A percentile compares a stretch with the other conserved stretches of the same genome.
Conservation (phyloP, 306 rosid species). For the Ammopiptanthus mongolicus region DNA sequence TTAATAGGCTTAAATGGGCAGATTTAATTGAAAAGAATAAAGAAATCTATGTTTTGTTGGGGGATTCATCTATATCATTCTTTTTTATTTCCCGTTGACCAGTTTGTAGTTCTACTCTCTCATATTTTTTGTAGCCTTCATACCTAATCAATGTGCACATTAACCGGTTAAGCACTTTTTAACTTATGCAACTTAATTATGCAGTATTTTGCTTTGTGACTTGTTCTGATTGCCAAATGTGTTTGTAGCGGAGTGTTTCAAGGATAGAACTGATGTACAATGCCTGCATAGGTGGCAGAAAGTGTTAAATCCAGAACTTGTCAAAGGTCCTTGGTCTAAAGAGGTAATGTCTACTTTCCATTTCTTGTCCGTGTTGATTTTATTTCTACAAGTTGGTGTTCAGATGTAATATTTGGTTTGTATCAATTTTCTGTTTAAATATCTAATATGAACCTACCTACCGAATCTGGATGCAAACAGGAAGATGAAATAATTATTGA, state of each 20-base stretch:
- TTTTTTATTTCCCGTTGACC: neutral
- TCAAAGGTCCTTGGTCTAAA: constrained; percentile 99
- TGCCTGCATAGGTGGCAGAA: constrained; percentile 99
- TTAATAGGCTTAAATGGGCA: neutral
- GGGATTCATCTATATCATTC: neutral
- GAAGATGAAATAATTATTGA: constrained; percentile 83
- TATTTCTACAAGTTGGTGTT: neutral
- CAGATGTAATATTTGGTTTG: neutral
- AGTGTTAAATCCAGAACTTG: constrained; percentile 93
- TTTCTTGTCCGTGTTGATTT: constrained; percentile 6
- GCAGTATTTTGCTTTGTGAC: constrained; percentile 10
- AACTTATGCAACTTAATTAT: constrained; percentile 7
- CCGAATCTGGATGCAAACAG: constrained; percentile 41
- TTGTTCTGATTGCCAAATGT: constrained; percentile 27
- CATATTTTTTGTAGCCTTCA: neutral
- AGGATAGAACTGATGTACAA: constrained; percentile 96
- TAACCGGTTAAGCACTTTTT: neutral
- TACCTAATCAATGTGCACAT: neutral
- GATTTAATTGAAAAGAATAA: neutral
- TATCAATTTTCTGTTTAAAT: neutral
- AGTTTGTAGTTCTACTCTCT: neutral
- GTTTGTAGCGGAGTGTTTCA: constrained; percentile 82
- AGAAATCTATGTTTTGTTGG: neutral
- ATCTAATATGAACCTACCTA: constrained; percentile 11
- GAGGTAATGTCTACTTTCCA: constrained; percentile 52